Evolutionary conservation across 2,329 filamentous ascomycete species (phyloP), one percentile per base, ranked within the genome.

Genomic region (Ophiostoma australiae): DNA sequence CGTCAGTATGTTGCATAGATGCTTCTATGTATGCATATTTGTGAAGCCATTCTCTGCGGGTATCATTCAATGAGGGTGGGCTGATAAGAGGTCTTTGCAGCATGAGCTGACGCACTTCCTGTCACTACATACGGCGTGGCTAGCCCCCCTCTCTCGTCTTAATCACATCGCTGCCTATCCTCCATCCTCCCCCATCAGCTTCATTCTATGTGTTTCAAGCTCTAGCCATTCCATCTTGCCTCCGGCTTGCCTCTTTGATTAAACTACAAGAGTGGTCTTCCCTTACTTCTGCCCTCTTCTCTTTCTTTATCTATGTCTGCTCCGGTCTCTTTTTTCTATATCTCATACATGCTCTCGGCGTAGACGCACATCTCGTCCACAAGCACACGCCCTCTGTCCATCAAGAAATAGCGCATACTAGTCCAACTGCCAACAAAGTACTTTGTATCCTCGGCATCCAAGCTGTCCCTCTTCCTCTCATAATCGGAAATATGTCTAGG

Each of bases 351-450:
- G n/a, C n/a, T 58, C 44, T 58, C 23, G 23, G 52, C 23, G 11
- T 11, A 58, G 52, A 58, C 17, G 7, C 27, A n/a, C 11, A 58
- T 58, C n/a, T 58, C 23, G 1, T 23, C 23, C n/a, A 27, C 23
- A 58, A 58, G 23, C n/a, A 58, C 52, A 58, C 52, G 3, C 52
- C 23, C 10, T 23, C 48, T 23, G 7, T 58, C 23, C 27, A 27
- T 23, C 52, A 27, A 55, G n/a, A 55, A 58, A 58, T 23, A 58
- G n/a, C 52, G 52, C 52, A 58, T 58, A 58, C 10, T 55, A 58
- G 52, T 58, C 52, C n/a, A n/a, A 58, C n/a, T 27, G 10, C n/a
- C 23, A 20, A 17, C 44, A 8, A 58, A 20, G 44, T 48, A 48
- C 44, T 48, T n/a, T 48, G 17, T 48, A n/a, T 48, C 17, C 44